Conservation (phyloP, 2,329 filamentous ascomycete species). For the Aspergillus vadensis region DNA sequence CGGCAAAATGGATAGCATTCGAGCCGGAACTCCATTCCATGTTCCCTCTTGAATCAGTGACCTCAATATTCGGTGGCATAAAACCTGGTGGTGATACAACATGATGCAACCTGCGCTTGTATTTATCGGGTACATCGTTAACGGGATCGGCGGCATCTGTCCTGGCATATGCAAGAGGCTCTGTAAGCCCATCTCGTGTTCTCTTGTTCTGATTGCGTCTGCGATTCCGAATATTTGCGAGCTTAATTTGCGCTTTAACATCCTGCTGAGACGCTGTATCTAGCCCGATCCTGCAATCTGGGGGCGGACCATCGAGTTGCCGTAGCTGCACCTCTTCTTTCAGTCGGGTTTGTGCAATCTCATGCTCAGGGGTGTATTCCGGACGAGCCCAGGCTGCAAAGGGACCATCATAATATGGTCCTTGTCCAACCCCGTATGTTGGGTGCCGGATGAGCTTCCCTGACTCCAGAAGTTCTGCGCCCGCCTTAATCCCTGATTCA, state of each 20-base stretch:
- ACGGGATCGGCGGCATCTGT: slow-evolving; percentile 20
- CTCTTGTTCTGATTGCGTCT: slow-evolving; percentile 23
- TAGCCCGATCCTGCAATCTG: slow-evolving; percentile 24
- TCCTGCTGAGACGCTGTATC: slow-evolving; percentile 19
- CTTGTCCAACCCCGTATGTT: slow-evolving; percentile 44
- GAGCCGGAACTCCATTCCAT: slow-evolving; percentile 10
- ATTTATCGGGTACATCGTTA: slow-evolving; percentile 21
- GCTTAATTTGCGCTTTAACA: slow-evolving; percentile 26
- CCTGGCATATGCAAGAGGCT: background rate
- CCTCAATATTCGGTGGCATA: slow-evolving; percentile 12
- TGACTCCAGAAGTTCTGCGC: slow-evolving; percentile 32
- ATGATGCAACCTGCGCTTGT: slow-evolving; percentile 11
- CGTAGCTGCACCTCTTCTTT: slow-evolving; percentile 27
- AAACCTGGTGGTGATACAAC: slow-evolving; percentile 1
- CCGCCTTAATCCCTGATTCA: slow-evolving; percentile 30
- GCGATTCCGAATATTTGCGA: slow-evolving; percentile 34
- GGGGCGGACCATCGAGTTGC: slow-evolving; percentile 34
- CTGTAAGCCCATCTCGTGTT: slow-evolving; percentile 10
- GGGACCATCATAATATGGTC: slow-evolving; percentile 43
- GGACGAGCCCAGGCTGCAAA: slow-evolving; percentile 45
- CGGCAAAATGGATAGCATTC: slow-evolving; percentile 2
- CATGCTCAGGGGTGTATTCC: slow-evolving; percentile 21
- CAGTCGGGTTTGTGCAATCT: slow-evolving; percentile 29
- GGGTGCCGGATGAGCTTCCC: slow-evolving; percentile 40
- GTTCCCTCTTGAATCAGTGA: slow-evolving; percentile 35